Base-by-base conservation (phyloP, 805 yeast genomes). In the Yarrowia deformans region DNA sequence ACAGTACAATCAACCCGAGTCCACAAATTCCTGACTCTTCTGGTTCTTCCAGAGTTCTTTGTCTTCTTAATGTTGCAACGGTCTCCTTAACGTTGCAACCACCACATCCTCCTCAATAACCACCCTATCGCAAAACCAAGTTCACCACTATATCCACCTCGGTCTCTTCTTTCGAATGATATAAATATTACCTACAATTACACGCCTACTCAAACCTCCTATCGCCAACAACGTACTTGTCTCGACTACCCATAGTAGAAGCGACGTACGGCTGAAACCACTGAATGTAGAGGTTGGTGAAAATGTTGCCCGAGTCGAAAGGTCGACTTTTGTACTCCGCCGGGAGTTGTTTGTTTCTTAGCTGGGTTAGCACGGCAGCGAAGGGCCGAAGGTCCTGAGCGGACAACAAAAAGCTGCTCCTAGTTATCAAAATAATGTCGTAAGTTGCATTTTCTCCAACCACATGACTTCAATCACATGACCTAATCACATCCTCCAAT, bases 251-350 rank as follows among this genome's bases (percentile, higher is more conserved):
- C 37, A 63, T 63, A 29, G 10, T 32, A n/a, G 55, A 43, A 9
- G 39, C 35, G 1, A 49, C 48, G 16, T 63, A 49, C 8, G 68
- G 68, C 46, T 63, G 68, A 16, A 48, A 63, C 55, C 55, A 63
- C 29, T 63, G 68, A 12, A 63, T 0, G 72, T 66, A 71, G 80
- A 72, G 71, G 84, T 85, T 40, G 60, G 49, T 14, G 73, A 56
- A 8, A 73, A 69, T 13, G 76, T 77, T 4, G 76, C 78, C 9
- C 76, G 74, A 68, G 80, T 81, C 74, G 75, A 84, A 6, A 84
- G 82, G 64, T 80, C 81, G 39, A 72, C 34, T 35, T 63, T 49
- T 37, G 56, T 63, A 49, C 48, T 49, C 56, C n/a, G 37, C n/a
- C 9, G 68, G 46, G 6, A 63, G 39, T n/a, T 40, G 55, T 49